Conservation (phyloP, 345 rosid species). For the Leavenworthia alabamica region DNA sequence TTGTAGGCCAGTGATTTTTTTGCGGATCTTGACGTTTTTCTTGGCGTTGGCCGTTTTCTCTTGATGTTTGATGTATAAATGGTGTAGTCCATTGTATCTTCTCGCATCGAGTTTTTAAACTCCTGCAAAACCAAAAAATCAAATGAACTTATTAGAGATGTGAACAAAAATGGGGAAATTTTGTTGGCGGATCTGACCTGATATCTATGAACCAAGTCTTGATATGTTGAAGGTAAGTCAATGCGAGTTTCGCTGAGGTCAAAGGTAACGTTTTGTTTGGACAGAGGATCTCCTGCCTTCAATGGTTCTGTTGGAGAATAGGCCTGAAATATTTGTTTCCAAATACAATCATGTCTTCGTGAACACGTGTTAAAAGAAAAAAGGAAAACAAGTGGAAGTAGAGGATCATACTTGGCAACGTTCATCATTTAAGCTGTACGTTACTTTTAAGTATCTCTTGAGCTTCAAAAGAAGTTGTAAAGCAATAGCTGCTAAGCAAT, state of each 20-base stretch:
- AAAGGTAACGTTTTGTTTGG: slow-evolving; percentile 68
- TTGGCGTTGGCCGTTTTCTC: slow-evolving; percentile 57
- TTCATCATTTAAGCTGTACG: slow-evolving; percentile 76
- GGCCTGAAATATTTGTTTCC: slow-evolving; percentile 37
- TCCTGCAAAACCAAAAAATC: slow-evolving; percentile 41
- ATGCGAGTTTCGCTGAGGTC: slow-evolving; percentile 51
- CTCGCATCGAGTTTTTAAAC: slow-evolving; percentile 77
- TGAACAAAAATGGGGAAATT: background rate
- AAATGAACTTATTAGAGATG: background rate
- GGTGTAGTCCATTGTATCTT: slow-evolving; percentile 73
- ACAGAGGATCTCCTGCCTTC: slow-evolving; percentile 67
- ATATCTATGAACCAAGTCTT: slow-evolving; percentile 65
- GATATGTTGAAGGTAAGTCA: slow-evolving; percentile 51
- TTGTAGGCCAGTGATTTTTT: slow-evolving; percentile 24
- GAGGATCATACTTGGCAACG: slow-evolving; percentile 74
- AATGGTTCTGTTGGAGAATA: slow-evolving; percentile 78
- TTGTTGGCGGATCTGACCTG: slow-evolving; percentile 44
- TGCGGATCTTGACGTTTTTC: slow-evolving; percentile 25
- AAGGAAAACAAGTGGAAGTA: background rate
- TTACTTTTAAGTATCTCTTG: slow-evolving; percentile 82
- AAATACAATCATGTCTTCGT: slow-evolving; percentile 1
- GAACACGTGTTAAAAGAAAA: background rate
- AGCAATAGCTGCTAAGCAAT: slow-evolving; percentile 65
- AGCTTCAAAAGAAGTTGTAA: slow-evolving; percentile 91
- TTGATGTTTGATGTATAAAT: slow-evolving; percentile 77